These are phyloP conservation scores for Mortierella claussenii DNA, from an alignment of 192 early-diverging fungal species.

Conservation along the genomic window DNA sequence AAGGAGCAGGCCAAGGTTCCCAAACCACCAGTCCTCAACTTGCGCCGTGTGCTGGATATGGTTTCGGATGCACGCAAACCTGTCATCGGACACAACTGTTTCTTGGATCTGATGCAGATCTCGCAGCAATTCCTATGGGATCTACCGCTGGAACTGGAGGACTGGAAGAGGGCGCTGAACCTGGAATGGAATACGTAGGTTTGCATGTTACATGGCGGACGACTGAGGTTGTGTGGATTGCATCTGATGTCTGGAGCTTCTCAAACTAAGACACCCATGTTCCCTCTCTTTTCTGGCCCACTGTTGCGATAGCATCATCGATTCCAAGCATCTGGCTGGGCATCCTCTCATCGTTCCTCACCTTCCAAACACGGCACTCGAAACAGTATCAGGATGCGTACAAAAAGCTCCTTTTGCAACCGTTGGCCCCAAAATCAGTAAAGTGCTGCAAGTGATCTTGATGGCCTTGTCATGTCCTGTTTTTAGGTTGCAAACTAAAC, in stretches of 20 bases:
- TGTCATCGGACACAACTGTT: conserved; percentile 90
- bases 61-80: conserved; percentile 77
- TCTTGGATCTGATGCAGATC: conserved; percentile 87
- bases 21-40: conserved; percentile 57
- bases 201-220: too few species aligned
- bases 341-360: conserved; percentile 40
- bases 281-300: background rate
- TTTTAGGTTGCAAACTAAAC: too few species aligned
- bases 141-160: conserved; percentile 71
- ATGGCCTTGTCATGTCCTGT: background rate
- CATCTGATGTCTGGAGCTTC: too few species aligned
- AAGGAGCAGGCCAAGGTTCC: conserved; percentile 50
- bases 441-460: background rate
- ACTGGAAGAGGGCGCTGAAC: conserved; percentile 72
- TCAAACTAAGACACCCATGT: background rate
- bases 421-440: conserved; percentile 66
- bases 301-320: conserved; percentile 65
- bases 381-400: conserved; percentile 53
- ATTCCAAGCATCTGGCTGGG: conserved; percentile 81
- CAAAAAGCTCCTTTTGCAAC: conserved; percentile 54
- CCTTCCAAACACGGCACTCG: conserved; percentile 54
- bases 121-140: conserved; percentile 78
- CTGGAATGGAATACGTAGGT: conserved; percentile 71
- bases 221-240: too few species aligned
- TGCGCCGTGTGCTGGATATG: conserved; percentile 84